Conservation (phyloP, 192 early-diverging fungal genomes). For the Dissophora globulifera region DNA sequence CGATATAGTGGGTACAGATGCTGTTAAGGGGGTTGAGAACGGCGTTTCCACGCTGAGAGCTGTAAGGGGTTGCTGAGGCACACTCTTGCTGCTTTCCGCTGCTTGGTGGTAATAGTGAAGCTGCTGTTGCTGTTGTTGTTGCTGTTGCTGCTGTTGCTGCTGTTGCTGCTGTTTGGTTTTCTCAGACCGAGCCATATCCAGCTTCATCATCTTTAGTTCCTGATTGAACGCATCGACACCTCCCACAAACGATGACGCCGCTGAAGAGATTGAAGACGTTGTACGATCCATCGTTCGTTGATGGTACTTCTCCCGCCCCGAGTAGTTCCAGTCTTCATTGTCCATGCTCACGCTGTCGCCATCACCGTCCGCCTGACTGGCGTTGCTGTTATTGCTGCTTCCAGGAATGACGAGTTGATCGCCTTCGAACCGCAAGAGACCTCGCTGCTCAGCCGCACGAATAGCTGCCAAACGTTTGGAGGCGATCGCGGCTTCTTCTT, state of each 20-base stretch:
- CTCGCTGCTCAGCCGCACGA: slow-evolving; percentile 35
- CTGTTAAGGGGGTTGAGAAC: neutral
- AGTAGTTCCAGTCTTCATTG: slow-evolving; percentile 4
- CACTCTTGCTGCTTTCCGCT: neutral
- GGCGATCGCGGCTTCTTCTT: slow-evolving; percentile 30
- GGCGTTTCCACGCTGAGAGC: too few relatives aligned
- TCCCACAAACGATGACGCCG: slow-evolving; percentile 42
- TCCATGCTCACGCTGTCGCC: neutral
- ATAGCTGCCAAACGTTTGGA: slow-evolving; percentile 33
- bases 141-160: neutral
- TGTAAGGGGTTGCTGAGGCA: neutral
- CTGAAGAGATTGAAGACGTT: slow-evolving; percentile 3
- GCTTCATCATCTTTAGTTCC: slow-evolving; percentile 41
- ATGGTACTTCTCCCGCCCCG: neutral
- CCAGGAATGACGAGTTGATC: slow-evolving; percentile 26
- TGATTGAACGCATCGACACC: slow-evolving; percentile 37
- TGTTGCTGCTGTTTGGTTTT: neutral
- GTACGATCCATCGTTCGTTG: neutral
- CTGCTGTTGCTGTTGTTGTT: neutral
- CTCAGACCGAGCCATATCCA: slow-evolving; percentile 4
- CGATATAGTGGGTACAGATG: neutral
- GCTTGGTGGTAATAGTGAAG: neutral
- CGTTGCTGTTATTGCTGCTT: slow-evolving; percentile 7
- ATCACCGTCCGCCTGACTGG: neutral
- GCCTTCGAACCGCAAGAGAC: slow-evolving; percentile 36